Evolutionary conservation across 345 rosid genomes (phyloP), one percentile per base, ranked within the genome.

Genomic region (Geranium rotundifolium): DNA sequence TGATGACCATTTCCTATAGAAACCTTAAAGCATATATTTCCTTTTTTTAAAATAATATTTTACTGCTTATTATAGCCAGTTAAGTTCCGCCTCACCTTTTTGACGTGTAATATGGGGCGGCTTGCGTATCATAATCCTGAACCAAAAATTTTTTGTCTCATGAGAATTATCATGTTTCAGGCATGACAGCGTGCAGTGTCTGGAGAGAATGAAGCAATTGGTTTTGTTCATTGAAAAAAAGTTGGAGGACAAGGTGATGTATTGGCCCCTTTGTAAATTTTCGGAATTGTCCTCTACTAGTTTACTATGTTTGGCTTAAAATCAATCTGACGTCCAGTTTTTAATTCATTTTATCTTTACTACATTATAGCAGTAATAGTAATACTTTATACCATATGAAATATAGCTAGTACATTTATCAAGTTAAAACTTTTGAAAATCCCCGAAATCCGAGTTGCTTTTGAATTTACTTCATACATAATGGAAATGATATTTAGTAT

Each of bases 191-290:
- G 83, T 85, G 75, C 88, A 93, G 65, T 77, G 69, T 71, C 72
- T 93, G 78, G 97, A 93, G 67, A 90, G 90, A 67, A 68, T 93
- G 90, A 93, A 88, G 76, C 99, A 93, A 65, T 81, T 93, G 82
- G 87, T 71, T 58, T 59, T 93, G 69, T 93, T 88, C 71, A 75
- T 90, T 52, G 97, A 84, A 66, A 83, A 84, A 77, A 88, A 77
- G 37, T 70, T 93, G 78, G 99, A 81, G 67, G 82, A 79, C 30
- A 88, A 91, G 96, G 99, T 93, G 78, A 18, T 30, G n/a, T 52
- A 49, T 71, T 46, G 17, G 54, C 34, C 8, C 30, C 54, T 63
- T 69, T 14, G 30, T 57, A 17, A 62, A 18, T 52, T 63, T 46
- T 46, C 52, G 8, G 1, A 46, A 46, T 46, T 7, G 10, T 7